phyloP scores from a whole-genome alignment of 495 filamentous ascomycete species.

The Tuber umbilicatum region DNA sequence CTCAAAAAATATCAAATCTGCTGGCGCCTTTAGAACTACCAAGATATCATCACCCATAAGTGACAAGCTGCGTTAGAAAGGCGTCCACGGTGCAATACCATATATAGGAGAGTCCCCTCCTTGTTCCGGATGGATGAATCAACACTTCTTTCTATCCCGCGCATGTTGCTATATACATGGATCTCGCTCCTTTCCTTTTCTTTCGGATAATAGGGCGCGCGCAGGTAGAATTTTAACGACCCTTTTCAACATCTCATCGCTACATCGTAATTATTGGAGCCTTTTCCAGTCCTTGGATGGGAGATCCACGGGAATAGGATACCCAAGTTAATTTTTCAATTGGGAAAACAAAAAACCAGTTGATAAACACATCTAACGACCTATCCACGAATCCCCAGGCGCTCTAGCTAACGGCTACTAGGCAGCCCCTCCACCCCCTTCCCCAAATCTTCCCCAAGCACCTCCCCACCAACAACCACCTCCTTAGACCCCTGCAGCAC shows the following conservation, averaged over 20 bases:
- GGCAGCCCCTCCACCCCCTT: background rate
- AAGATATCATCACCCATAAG: no score
- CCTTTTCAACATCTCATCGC: background rate
- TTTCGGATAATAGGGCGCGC: background rate
- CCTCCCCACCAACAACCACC: constrained; percentile 46
- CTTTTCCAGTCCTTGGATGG: background rate
- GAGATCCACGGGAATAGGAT: background rate
- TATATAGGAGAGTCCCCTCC: no score
- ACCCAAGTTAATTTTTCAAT: background rate
- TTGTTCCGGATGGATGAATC: no score
- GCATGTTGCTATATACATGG: no score
- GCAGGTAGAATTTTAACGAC: background rate
- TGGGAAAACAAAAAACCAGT: background rate
- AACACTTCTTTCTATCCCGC: no score
- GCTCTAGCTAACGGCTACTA: background rate
- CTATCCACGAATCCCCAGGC: background rate
- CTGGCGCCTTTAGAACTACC: no score
- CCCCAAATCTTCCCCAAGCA: constrained; percentile 16
- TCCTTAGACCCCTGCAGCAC: constrained; percentile 51
- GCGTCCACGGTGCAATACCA: no score
- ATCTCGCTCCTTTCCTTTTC: background rate
- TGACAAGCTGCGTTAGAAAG: no score
- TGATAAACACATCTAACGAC: background rate
- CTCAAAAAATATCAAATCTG: no score
- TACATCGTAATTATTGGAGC: background rate